These are phyloP conservation scores for Stylosanthes scabra DNA, from an alignment of 331 rosid species.

Conservation along the genomic window DNA sequence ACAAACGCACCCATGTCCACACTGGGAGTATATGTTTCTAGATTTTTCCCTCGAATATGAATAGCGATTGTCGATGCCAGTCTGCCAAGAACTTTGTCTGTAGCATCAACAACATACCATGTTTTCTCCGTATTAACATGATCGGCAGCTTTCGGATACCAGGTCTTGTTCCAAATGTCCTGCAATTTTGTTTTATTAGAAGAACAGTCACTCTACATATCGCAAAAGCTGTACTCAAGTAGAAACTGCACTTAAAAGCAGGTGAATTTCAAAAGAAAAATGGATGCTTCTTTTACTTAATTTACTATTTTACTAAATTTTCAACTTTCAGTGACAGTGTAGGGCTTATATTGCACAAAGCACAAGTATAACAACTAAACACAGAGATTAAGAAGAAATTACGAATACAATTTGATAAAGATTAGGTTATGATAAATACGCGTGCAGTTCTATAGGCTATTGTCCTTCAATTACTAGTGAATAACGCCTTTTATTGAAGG, in stretches of 20 bases:
- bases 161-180: constrained; percentile 94
- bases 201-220: not conserved
- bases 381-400: not conserved
- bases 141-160: constrained; percentile 96
- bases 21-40: constrained; percentile 81
- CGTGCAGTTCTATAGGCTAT: not conserved
- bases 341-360: not conserved
- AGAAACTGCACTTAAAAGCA: constrained; percentile 24
- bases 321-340: not conserved
- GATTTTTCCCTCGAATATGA: constrained; percentile 81
- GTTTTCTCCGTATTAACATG: constrained; percentile 83
- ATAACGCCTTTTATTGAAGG: not conserved
- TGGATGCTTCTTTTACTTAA: constrained; percentile 8
- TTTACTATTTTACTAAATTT: constrained; percentile 5
- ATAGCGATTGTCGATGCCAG: constrained; percentile 91
- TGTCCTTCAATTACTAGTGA: not conserved
- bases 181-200: constrained; percentile 35
- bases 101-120: constrained; percentile 91
- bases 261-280: not conserved
- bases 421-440: constrained; percentile 1
- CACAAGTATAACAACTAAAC: not conserved
- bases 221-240: constrained; percentile 16
- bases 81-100: constrained; percentile 88
- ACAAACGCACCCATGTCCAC: constrained; percentile 98
- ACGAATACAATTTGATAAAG: not conserved